These are phyloP conservation scores for Phytophthora tubulina DNA, from an alignment of 352 stramenopile species.

Conservation along the genomic window DNA sequence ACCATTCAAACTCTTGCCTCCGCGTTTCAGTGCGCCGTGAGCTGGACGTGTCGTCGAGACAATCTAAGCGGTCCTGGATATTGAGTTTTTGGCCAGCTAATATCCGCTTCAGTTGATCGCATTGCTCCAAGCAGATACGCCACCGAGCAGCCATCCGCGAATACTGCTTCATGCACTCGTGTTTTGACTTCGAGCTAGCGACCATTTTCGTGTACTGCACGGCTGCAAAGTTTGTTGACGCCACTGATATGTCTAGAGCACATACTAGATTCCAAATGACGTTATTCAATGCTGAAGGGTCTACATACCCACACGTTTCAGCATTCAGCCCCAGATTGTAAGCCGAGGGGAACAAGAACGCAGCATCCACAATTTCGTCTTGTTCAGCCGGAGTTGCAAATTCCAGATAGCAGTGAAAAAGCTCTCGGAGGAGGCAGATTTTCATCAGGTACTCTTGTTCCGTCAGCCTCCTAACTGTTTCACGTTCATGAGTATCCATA, in stretches of 20 bases:
- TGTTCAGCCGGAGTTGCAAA: slow-evolving; percentile 42
- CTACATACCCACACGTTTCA: slow-evolving; percentile 18
- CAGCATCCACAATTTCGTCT: slow-evolving; percentile 53
- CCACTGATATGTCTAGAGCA: slow-evolving; percentile 54
- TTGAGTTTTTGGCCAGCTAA: slow-evolving; percentile 46
- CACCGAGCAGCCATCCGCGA: slow-evolving; percentile 44
- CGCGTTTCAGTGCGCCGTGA: background rate
- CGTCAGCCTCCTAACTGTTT: slow-evolving; percentile 16
- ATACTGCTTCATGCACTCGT: slow-evolving; percentile 42
- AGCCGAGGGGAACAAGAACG: slow-evolving; percentile 52
- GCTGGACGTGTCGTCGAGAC: slow-evolving; percentile 12
- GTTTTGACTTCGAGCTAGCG: slow-evolving; percentile 17
- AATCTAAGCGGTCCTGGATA: slow-evolving; percentile 27
- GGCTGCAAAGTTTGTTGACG: slow-evolving; percentile 43
- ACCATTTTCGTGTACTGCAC: slow-evolving; percentile 34
- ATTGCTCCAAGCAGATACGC: slow-evolving; percentile 56
- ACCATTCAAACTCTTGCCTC: slow-evolving; percentile 42
- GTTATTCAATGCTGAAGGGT: slow-evolving; percentile 31
- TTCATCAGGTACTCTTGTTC: slow-evolving; percentile 54
- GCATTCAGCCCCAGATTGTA: slow-evolving; percentile 25
- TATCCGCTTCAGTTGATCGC: slow-evolving; percentile 49
- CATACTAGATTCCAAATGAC: slow-evolving; percentile 69
- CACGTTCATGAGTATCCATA: slow-evolving; percentile 23
- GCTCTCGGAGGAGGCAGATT: slow-evolving; percentile 55
- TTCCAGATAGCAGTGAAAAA: slow-evolving; percentile 60